Evolutionary conservation across 1,284 basidiomycete species (phyloP).

Genomic region (Cystobasidium pallidum): DNA sequence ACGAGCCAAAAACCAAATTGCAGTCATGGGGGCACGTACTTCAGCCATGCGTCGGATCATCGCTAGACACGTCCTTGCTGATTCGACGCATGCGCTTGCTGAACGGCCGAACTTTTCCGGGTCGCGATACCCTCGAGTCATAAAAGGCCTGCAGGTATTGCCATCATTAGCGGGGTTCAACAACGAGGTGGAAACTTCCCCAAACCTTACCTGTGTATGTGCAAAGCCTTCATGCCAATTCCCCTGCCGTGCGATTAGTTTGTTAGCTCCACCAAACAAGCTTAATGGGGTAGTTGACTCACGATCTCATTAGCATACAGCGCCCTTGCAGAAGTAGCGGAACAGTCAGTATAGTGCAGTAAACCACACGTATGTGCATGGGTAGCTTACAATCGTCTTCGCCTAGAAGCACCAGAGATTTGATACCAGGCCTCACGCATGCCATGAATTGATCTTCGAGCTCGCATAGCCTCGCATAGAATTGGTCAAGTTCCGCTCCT

Average conservation of each 20-base stretch:
- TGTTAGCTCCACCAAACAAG: no score
- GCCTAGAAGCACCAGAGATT: slow-evolving; percentile 10
- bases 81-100: slow-evolving; percentile 25
- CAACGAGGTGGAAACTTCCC: no score
- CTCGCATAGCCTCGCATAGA: slow-evolving; percentile 9
- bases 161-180: background rate
- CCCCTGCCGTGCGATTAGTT: slow-evolving; percentile 13
- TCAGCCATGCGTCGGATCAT: slow-evolving; percentile 21
- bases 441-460: slow-evolving; percentile 30
- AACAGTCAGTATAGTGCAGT: background rate
- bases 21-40: slow-evolving; percentile 19
- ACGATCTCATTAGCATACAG: slow-evolving; percentile 18
- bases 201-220: slow-evolving; percentile 23
- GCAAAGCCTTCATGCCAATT: slow-evolving; percentile 22
- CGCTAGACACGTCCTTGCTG: slow-evolving; percentile 13
- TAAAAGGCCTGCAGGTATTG: slow-evolving; percentile 11
- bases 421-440: slow-evolving; percentile 8
- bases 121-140: slow-evolving; percentile 29
- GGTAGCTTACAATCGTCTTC: slow-evolving; percentile 14
- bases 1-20: slow-evolving; percentile 34
- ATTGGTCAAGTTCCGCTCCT: slow-evolving; percentile 24
- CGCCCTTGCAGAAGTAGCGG: background rate
- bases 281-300: no score
- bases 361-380: no score
- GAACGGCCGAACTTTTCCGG: slow-evolving; percentile 23